Percentiles rank a stretch among this genome's conserved stretches.
phyloP scores from a whole-genome alignment of 805 yeast genomes.

The Nakazawaea siamensis region DNA sequence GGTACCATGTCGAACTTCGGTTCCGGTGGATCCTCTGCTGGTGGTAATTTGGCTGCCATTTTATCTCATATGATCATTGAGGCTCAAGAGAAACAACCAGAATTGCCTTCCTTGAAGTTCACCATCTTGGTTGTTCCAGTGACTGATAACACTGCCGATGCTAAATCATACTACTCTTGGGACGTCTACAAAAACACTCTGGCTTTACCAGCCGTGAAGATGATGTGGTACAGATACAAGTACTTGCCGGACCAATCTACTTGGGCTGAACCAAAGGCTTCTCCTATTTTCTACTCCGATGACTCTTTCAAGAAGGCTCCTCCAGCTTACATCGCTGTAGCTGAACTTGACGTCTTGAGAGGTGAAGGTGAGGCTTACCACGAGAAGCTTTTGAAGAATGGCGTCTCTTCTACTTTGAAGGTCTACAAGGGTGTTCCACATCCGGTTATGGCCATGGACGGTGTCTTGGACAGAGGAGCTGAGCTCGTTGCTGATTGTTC shows the following conservation, averaged over 20 bases:
- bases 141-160: slow-evolving; percentile 32
- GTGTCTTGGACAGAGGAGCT: slow-evolving; percentile 9
- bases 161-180: slow-evolving; percentile 28
- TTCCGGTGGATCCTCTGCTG: slow-evolving; percentile 41
- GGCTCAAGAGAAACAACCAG: slow-evolving; percentile 22
- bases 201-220: slow-evolving; percentile 35
- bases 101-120: slow-evolving; percentile 26
- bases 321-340: slow-evolving; percentile 32
- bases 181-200: slow-evolving; percentile 29
- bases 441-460: slow-evolving; percentile 41
- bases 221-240: slow-evolving; percentile 35
- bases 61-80: slow-evolving; percentile 18
- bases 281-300: slow-evolving; percentile 32
- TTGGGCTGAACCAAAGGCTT: slow-evolving; percentile 24
- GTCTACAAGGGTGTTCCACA: slow-evolving; percentile 37
- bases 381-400: slow-evolving; percentile 27
- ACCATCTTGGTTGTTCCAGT: slow-evolving; percentile 38
- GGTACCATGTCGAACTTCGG: slow-evolving; percentile 26
- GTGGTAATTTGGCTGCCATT: slow-evolving; percentile 29
- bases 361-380: slow-evolving; percentile 36
- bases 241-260: slow-evolving; percentile 32
- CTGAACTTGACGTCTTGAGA: slow-evolving; percentile 35
- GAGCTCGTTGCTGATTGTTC: slow-evolving; percentile 8
- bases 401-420: slow-evolving; percentile 24
- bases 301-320: slow-evolving; percentile 30